Evolutionary conservation across 2,329 filamentous ascomycete genomes (phyloP).

Genomic region (Fusarium multiceps): DNA sequence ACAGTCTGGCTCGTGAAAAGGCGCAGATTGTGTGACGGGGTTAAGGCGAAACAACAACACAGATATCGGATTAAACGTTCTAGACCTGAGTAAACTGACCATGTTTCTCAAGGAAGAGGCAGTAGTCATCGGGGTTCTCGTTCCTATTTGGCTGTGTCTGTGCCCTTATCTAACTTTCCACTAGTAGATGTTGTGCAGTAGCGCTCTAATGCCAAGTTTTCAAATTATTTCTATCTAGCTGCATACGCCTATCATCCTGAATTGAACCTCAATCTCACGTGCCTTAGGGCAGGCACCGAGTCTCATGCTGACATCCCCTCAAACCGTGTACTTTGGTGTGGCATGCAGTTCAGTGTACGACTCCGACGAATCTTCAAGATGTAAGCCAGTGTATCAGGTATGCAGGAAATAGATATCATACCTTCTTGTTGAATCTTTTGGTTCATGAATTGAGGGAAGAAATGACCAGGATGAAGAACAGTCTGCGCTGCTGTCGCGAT

Average conservation of each 20-base stretch:
- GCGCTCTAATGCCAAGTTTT: background rate
- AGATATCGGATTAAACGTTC: background rate
- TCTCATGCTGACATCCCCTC: background rate
- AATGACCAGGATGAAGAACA: background rate
- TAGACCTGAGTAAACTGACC: no score
- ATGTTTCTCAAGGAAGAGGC: fast-evolving
- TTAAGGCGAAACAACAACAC: background rate
- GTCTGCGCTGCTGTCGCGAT: background rate
- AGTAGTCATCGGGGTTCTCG: background rate
- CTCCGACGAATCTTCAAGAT: background rate
- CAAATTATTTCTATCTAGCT: background rate
- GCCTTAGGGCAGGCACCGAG: background rate
- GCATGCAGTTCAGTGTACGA: background rate
- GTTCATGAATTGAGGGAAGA: background rate
- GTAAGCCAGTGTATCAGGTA: background rate
- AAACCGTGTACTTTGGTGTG: background rate
- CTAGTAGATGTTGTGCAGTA: background rate
- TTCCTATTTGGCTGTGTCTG: background rate
- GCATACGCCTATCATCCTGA: background rate
- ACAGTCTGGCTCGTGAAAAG: background rate
- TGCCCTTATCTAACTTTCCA: background rate
- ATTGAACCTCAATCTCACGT: background rate
- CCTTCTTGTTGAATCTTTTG: background rate
- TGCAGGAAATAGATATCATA: background rate
- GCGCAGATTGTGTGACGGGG: no score